phyloP scores from a whole-genome alignment of 2,329 filamentous ascomycete species.

The Curvularia spicifera region DNA sequence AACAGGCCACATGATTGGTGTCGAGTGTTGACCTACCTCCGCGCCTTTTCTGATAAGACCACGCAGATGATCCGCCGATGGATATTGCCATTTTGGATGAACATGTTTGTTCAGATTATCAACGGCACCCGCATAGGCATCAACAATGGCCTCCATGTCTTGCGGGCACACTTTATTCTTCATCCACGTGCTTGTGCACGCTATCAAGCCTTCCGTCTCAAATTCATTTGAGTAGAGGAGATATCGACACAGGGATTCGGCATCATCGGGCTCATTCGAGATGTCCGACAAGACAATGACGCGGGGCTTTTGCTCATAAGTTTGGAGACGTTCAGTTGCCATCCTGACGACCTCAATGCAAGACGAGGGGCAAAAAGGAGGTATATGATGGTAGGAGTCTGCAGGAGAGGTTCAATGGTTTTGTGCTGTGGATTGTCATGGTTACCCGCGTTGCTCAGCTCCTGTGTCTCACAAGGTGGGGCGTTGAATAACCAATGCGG shows the following conservation, averaged over 20 bases:
- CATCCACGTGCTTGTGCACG: slow-evolving; percentile 52
- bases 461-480: slow-evolving; percentile 25
- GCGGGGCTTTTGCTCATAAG: slow-evolving; percentile 45
- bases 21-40: slow-evolving; percentile 30
- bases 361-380: background rate
- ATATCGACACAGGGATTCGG: slow-evolving; percentile 48
- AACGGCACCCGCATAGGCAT: slow-evolving; percentile 42
- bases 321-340: slow-evolving; percentile 38
- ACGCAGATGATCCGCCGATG: slow-evolving; percentile 34
- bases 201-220: slow-evolving; percentile 49
- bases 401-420: slow-evolving; percentile 10
- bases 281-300: slow-evolving; percentile 52
- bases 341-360: slow-evolving; percentile 19
- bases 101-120: slow-evolving; percentile 60
- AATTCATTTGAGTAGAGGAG: slow-evolving; percentile 50
- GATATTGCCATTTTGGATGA: slow-evolving; percentile 45
- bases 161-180: slow-evolving; percentile 43
- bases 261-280: slow-evolving; percentile 51
- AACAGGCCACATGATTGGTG: background rate
- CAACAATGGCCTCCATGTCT: slow-evolving; percentile 46
- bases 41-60: slow-evolving; percentile 39
- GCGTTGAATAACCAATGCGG: slow-evolving; percentile 21
- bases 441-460: slow-evolving; percentile 28
- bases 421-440: slow-evolving; percentile 18
- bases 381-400: too few species aligned